Percentiles rank a stretch among this genome's conserved stretches.
These are phyloP conservation scores for Ophiostoma piceae DNA, from an alignment of 2,329 filamentous ascomycete genomes.

Conservation along the genomic window DNA sequence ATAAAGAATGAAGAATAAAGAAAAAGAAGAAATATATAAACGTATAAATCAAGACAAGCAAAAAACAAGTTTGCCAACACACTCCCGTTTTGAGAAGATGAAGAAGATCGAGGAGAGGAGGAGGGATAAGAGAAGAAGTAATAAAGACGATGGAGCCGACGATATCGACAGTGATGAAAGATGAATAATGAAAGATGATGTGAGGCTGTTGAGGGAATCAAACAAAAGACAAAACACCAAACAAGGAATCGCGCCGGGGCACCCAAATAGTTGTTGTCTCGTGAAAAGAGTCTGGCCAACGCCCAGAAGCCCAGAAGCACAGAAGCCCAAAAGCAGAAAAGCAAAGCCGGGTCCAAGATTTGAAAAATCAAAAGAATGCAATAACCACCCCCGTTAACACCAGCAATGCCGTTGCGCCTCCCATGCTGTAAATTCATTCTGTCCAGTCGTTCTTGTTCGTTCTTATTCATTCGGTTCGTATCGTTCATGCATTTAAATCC, in stretches of 20 bases:
- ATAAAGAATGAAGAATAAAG: constrained; percentile 21
- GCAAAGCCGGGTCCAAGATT: constrained; percentile 2
- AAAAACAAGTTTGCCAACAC: constrained; percentile 19
- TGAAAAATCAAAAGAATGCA: constrained; percentile 14
- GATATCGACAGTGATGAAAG: constrained; percentile 5
- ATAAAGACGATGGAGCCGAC: constrained; percentile 15
- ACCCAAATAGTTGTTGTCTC: constrained; percentile 22
- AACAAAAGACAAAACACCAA: constrained; percentile 18
- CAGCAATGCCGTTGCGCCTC: constrained; percentile 7
- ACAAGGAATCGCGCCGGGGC: not conserved
- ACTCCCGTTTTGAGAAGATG: constrained; percentile 11
- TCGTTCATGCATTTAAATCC: not conserved
- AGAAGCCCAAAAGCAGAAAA: not conserved
- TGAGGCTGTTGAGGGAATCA: constrained; percentile 10
- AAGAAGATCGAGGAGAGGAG: not conserved
- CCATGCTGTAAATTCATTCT: constrained; percentile 1
- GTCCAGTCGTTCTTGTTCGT: not conserved
- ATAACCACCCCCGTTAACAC: constrained; percentile 11
- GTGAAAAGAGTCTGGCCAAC: constrained; percentile 22
- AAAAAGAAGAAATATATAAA: constrained; percentile 22
- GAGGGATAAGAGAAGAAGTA: constrained; percentile 17
- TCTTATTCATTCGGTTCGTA: not conserved
- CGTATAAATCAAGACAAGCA: constrained; percentile 23
- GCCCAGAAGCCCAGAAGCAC: not conserved
- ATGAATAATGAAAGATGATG: not conserved